Evolutionary conservation across 1,284 basidiomycete species (phyloP), one percentile per base, ranked within the genome.

Genomic region (Leccinum pachyderme): DNA sequence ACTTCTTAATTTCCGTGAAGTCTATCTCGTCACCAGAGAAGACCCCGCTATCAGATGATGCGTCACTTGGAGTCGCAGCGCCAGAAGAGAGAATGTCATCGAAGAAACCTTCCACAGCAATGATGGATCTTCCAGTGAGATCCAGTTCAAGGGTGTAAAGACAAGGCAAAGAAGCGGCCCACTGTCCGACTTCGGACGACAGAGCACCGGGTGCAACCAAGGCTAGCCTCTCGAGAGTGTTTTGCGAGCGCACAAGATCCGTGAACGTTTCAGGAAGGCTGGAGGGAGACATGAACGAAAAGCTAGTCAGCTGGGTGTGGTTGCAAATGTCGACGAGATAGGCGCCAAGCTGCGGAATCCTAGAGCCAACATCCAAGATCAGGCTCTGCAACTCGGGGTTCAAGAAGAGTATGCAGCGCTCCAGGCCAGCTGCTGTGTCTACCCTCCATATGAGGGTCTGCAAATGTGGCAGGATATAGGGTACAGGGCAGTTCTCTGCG

Each of bases 61-160:
- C 79, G 15, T 86, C 86, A 60, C 77, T 81, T 2, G 88, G 88
- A 4, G 87, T 87, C 28, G 80, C 81, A 57, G 77, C 77, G 11
- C 87, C 88, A 0, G 87, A 87, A 31, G 78, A 77, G 32, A 80
- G 73, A 61, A 89, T 73, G 51, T 87, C 83, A 64, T 85, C 83
- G 66, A 91, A 90, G 72, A 91, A 91, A 13, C 84, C 84, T 69
- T 89, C 86, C 18, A 89, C 83, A 0, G 84, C 83, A 27, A 81
- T 82, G 51, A 78, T 73, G 8, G 83, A 81, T 52, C 84, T 76
- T 53, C 83, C 84, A 0, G 86, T 83, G 31, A 91, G 76, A 66
- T 91, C 88, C 47, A 91, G 74, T 60, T 86, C 81, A 53, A 91
- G 73, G 51, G 75, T 78, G 61, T 78, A 81, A 59, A 91, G 76